Base-by-base conservation (phyloP, 2,329 filamentous ascomycete genomes). In the Neoarthrinium moseri region DNA sequence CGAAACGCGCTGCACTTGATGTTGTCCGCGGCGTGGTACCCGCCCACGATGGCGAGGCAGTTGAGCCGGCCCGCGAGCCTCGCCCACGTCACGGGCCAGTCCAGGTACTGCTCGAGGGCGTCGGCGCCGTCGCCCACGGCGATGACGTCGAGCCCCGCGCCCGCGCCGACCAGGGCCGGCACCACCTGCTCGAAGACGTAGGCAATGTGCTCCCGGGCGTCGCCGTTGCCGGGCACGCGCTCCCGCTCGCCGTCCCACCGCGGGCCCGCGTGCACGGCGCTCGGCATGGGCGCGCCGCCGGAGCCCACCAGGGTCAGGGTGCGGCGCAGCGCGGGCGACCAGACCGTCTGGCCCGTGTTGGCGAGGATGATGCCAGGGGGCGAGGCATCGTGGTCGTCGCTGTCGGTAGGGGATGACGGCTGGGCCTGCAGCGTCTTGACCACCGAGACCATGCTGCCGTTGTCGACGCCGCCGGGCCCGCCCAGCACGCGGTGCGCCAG, bases 341-440 rank as follows among this genome's bases (percentile, higher is more conserved):
- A 96, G 56, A 84, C 72, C 15, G 88, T 70, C 66, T 95, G 84
- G 4, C 89, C 89, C 4, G 82, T 74, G 61, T 96, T 96, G 36
- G 89, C 80, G 21, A 96, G 70, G 22, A 96, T 68, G 46, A 96
- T 69, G 3, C 79, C 86, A 0, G 77, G 82, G 2, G 69, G 52
- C 2, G 62, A 54, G 0, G 58, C 22, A n/a, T n/a, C n/a, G n/a
- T n/a, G n/a, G n/a, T n/a, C n/a, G n/a, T n/a, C n/a, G n/a, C n/a
- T n/a, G 17, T 72, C 67, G 0, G 54, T 38, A 0, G 63, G 51
- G 12, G 64, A 68, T 26, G 64, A 64, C 20, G 37, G 50, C 46
- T 73, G 65, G 13, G 56, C 43, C 33, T 59, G 59, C 4, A 84
- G 64, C 11, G 63, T 67, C 27, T 71, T 63, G 20, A 86, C 76